Evolutionary conservation across 768 basidiomycete genomes (phyloP).

Genomic region (Grammothele lineata): DNA sequence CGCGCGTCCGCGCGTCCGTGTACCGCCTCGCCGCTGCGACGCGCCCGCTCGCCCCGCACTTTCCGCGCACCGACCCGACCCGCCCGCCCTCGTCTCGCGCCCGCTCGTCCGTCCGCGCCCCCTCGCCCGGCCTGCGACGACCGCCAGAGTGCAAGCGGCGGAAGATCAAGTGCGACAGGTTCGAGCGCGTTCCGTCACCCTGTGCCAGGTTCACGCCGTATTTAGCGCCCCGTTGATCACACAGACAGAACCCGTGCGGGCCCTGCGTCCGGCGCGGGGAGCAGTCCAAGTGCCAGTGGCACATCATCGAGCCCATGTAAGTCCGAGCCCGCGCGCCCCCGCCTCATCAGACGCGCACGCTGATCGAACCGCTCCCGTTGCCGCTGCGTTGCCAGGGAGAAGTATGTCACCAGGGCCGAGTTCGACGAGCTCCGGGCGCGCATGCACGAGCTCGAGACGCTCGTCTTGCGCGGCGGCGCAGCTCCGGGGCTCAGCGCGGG

Average conservation of each 20-base stretch:
- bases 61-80: too few relatives aligned
- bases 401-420: conserved; percentile 74
- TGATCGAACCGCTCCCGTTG: conserved; percentile 2
- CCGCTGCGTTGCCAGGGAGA: conserved; percentile 47
- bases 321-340: conserved; percentile 24
- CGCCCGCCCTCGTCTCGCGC: too few relatives aligned
- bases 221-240: conserved; percentile 25
- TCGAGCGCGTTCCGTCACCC: conserved; percentile 23
- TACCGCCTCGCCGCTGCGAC: too few relatives aligned
- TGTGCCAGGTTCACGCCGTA: conserved; percentile 7
- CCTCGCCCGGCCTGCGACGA: too few relatives aligned
- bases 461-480: conserved; percentile 41
- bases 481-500: too few relatives aligned
- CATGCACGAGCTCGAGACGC: conserved; percentile 54
- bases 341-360: conserved; percentile 3
- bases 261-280: conserved; percentile 80
- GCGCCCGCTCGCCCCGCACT: too few relatives aligned
- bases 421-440: conserved; percentile 71
- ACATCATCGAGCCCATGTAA: conserved; percentile 76
- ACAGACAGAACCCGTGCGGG: conserved; percentile 74
- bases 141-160: conserved; percentile 76
- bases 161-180: conserved; percentile 89
- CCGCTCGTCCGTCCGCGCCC: too few relatives aligned
- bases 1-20: too few relatives aligned
- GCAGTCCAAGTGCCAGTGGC: conserved; percentile 79